These are phyloP conservation scores for Punica granatum DNA, from an alignment of 345 rosid genomes.

Conservation along the genomic window DNA sequence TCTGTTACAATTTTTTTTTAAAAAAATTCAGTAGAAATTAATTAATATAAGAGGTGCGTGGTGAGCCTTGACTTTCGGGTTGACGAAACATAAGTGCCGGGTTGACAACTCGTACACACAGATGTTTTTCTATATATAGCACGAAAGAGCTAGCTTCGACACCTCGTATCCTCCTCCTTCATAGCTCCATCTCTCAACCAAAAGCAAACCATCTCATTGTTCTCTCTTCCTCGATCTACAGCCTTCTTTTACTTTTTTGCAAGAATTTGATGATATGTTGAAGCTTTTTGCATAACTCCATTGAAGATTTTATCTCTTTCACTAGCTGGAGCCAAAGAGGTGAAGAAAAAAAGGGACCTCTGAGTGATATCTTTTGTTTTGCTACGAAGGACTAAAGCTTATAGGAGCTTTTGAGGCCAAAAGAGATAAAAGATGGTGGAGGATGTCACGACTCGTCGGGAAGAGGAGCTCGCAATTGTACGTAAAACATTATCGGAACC, in stretches of 20 bases:
- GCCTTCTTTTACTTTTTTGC: too few relatives aligned
- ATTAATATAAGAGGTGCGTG: not conserved
- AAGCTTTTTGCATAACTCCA: not conserved
- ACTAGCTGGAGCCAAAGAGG: not conserved
- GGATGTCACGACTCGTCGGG: not conserved
- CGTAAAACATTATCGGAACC: not conserved
- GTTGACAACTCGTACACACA: not conserved
- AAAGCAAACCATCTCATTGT: not conserved
- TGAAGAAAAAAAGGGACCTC: not conserved
- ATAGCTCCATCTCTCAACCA: not conserved
- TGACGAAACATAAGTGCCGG: slow-evolving; percentile 2
- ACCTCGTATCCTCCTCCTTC: slow-evolving; percentile 3
- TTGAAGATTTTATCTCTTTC: not conserved
- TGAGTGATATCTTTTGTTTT: not conserved
- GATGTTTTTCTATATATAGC: not conserved
- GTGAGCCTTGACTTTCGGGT: not conserved
- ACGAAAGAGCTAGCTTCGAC: not conserved
- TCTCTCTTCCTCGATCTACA: not conserved
- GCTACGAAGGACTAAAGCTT: not conserved
- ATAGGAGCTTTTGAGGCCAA: not conserved
- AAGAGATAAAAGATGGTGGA: not conserved
- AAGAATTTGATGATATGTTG: too few relatives aligned
- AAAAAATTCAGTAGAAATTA: not conserved
- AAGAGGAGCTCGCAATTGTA: not conserved
- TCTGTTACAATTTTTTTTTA: too few relatives aligned